Base-by-base conservation (phyloP, 306 rosid species). In the Hippophae rhamnoides region DNA sequence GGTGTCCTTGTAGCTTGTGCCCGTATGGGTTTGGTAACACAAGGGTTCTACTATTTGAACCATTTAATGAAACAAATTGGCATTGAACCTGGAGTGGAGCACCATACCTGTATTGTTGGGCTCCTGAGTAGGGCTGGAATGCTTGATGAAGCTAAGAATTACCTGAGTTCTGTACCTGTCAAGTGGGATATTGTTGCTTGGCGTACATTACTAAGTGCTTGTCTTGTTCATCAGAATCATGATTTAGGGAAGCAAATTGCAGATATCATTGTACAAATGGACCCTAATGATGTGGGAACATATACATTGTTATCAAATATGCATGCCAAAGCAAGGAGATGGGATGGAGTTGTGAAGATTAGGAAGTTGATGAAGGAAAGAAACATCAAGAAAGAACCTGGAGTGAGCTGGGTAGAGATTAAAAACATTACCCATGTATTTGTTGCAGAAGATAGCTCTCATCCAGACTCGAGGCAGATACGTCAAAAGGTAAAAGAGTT, bases 1-100 rank as follows among this genome's bases (percentile, higher is more conserved):
- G 86, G 79, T 8, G 75, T 82, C 72, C 84, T 82, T 27, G 64
- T 86, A 5, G 80, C 89, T 50, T 82, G 94, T 54, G 76, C 86
- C 9, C 89, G 76, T 69, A 55, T 78, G 66, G 82, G 69, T 55
- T 66, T 75, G 67, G 84, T 80, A 63, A 53, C 80, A 23, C 76
- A 76, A 73, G 89, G 89, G 57, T 71, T 75, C 66, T 73, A 69
- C 64, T 80, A 66, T 69, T 65, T 82, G 72, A 69, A 80, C 69
- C 69, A 69, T 10, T 62, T 66, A 53, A 85, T 85, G 89, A 74
- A 61, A 57, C 59, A 58, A 14, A 11, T 46, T 42, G 66, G 70
- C 13, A 11, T 76, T 31, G 65, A 67, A 55, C 77, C 77, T 49
- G 76, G 68, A 53, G 57, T 76, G 11, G 68, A 76, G 77, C 81